Percentiles rank a stretch among this genome's conserved stretches.
Conservation (phyloP, 306 rosid species). For the barrel medic (Medicago truncatula) region DNA sequence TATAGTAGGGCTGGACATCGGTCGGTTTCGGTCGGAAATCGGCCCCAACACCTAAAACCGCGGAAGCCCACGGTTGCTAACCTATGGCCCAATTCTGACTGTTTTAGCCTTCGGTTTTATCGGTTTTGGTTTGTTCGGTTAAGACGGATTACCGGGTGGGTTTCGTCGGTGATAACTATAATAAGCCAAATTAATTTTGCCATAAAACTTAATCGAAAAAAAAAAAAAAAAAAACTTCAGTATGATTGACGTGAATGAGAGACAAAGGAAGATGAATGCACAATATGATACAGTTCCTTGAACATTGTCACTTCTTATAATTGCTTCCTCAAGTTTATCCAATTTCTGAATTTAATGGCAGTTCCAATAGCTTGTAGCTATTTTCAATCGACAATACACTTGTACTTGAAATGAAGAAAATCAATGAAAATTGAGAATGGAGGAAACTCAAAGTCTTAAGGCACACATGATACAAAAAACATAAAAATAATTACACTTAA, state of each 20-base stretch:
- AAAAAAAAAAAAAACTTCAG: too few species aligned
- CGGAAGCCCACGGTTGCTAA: too few species aligned
- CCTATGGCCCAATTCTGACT: too few species aligned
- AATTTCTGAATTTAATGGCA: constrained; percentile 92
- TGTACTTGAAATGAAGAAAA: constrained; percentile 58
- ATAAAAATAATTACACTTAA: neutral
- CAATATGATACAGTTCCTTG: constrained; percentile 94
- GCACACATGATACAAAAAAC: constrained; percentile 2
- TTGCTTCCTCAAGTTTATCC: constrained; percentile 97
- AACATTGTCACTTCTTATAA: constrained; percentile 88
- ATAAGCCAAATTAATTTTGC: too few species aligned
- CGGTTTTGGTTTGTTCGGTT: too few species aligned
- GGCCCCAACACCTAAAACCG: too few species aligned
- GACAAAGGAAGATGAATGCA: constrained; percentile 61
- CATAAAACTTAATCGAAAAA: too few species aligned
- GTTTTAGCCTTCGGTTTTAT: too few species aligned
- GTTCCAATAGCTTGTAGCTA: constrained; percentile 98
- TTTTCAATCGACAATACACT: constrained; percentile 91
- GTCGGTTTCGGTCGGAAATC: too few species aligned
- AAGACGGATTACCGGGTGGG: too few species aligned
- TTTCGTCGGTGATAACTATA: too few species aligned
- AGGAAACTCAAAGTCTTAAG: constrained; percentile 10
- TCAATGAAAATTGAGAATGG: constrained; percentile 19
- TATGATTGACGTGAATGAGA: constrained; percentile 59
- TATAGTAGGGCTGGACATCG: too few species aligned